These are phyloP conservation scores for Pichia sp. DNA, from an alignment of 1,139 yeast genomes.

Conservation along the genomic window DNA sequence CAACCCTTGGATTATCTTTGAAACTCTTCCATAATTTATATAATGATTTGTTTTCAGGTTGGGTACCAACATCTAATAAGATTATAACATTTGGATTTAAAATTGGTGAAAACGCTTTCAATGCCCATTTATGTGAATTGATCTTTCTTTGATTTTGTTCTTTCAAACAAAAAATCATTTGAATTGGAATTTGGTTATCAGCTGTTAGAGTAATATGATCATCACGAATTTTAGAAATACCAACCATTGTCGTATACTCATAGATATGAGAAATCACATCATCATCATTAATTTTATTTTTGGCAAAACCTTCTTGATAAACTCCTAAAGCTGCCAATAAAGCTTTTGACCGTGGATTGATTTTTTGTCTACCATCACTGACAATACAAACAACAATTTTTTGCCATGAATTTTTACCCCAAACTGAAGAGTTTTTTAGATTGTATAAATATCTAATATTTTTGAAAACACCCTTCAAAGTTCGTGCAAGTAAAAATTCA, in stretches of 20 bases:
- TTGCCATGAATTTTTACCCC: conserved; percentile 83
- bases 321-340: conserved; percentile 68
- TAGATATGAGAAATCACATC: conserved; percentile 68
- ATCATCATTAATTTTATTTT: conserved; percentile 64
- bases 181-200: conserved; percentile 62
- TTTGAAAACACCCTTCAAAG: conserved; percentile 71
- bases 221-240: conserved; percentile 57
- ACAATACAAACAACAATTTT: conserved; percentile 68
- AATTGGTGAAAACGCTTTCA: conserved; percentile 71
- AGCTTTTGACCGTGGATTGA: conserved; percentile 58
- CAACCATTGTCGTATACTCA: conserved; percentile 75
- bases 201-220: conserved; percentile 41
- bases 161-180: conserved; percentile 68
- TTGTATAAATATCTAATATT: conserved; percentile 59
- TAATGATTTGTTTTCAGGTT: conserved; percentile 65
- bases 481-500: conserved; percentile 63
- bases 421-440: conserved; percentile 50
- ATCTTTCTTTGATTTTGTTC: conserved; percentile 71
- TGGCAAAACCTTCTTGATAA: conserved; percentile 79
- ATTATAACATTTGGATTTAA: conserved; percentile 66
- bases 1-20: conserved; percentile 60
- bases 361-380: conserved; percentile 70
- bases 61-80: conserved; percentile 74
- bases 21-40: conserved; percentile 72
- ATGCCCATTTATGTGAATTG: conserved; percentile 81